Evolutionary conservation across 2,329 filamentous ascomycete species (phyloP).

Genomic region (Nothopassalora personata): DNA sequence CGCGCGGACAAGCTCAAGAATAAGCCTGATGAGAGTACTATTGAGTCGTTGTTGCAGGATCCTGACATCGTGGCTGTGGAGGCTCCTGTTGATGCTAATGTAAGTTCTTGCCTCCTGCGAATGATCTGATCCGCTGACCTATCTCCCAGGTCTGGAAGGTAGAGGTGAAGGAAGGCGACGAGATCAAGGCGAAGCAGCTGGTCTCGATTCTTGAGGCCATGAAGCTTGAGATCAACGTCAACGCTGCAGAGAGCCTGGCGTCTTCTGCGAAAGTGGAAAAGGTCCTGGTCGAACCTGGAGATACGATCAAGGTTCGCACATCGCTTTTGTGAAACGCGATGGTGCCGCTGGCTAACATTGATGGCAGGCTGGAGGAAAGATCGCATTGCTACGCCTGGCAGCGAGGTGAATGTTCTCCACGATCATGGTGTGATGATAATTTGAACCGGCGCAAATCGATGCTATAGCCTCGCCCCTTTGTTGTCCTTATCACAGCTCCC

Average conservation of each 20-base stretch:
- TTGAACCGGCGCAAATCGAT: neutral
- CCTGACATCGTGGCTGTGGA: conserved; percentile 36
- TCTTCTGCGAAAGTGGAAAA: conserved; percentile 35
- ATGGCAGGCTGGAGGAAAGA: neutral
- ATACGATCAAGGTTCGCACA: neutral
- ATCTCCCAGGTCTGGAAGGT: conserved; percentile 36
- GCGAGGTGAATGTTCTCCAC: neutral
- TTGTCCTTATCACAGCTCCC: neutral
- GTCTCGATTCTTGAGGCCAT: conserved; percentile 43
- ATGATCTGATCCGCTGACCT: neutral
- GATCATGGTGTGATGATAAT: neutral
- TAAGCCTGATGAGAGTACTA: conserved; percentile 44
- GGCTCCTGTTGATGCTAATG: conserved; percentile 43
- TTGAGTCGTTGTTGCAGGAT: conserved; percentile 44
- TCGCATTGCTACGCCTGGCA: neutral
- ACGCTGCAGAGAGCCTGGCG: conserved; percentile 32
- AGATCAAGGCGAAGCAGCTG: conserved; percentile 31
- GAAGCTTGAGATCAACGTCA: conserved; percentile 45
- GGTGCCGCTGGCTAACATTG: neutral
- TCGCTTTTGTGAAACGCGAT: neutral
- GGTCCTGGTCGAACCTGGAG: conserved; percentile 38
- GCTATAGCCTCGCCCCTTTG: neutral
- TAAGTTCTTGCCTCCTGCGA: conserved; percentile 14
- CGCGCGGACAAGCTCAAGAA: conserved; percentile 40
- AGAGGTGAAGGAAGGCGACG: conserved; percentile 36